Evolutionary conservation across 164 flowering plant species (phyloP), one percentile per base, ranked within the genome.

Genomic region (Dillenia suffruticosa): DNA sequence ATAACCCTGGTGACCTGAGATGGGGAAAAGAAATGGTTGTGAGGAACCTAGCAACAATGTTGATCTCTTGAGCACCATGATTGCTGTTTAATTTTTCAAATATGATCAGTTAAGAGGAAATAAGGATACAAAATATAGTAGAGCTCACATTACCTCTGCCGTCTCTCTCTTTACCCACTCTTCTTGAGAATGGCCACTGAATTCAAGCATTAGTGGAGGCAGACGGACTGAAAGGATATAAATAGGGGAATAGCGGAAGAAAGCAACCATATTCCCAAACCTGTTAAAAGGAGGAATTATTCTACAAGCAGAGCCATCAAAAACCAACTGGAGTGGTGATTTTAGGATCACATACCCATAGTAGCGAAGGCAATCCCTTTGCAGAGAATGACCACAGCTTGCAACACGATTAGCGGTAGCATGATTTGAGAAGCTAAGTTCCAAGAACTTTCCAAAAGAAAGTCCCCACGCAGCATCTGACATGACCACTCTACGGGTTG

Each of bases 381-480:
- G 98, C 72, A 93, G 61, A 51, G 97, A 93, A 81, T 93, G 98
- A 63, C 98, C 98, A 78, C 98, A 93, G 48, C 72, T 75, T 44
- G 98, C 97, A 57, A 90, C 83, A 50, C 98, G 92, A 70, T 93
- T 93, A 15, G 96, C 98, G 63, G 96, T 87, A 26, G 96, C 93
- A 76, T 87, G 90, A 68, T 86, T 92, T 44, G 98, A 90, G 70
- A 93, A 93, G 74, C 98, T 93, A 68, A 93, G 92, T 72, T 93
- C 98, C 75, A 93, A 79, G 58, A 93, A 93, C 66, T 93, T 93
- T 59, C 98, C 98, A 64, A 93, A 90, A 54, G 98, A 93, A 62
- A 93, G 93, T 49, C 98, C 98, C 97, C 98, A 88, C 3, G 98
- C 98, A 73, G 97, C 98, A 79, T 85, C 85, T 5, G 98, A 93